Evolutionary conservation across 1,284 basidiomycete species (phyloP), one percentile per base, ranked within the genome.

Genomic region (Ceratobasidium theobromae): DNA sequence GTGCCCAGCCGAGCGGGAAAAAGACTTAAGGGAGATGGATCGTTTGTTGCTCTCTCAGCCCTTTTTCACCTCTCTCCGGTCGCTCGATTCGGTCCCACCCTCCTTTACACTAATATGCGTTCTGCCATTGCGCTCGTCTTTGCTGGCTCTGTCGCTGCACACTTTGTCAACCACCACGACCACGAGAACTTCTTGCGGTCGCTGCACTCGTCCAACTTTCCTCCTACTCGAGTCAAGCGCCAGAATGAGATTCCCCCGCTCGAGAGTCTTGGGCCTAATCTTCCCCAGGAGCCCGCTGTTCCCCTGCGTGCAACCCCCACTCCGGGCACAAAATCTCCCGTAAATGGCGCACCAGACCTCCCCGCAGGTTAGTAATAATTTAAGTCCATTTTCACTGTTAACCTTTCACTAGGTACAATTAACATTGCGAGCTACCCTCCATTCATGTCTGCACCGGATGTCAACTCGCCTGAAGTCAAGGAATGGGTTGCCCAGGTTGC

Each of bases 391-490:
- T 33, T 18, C 16, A 62, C 21, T 23, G 41, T 35, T 48, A 12
- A 45, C 25, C n/a, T 65, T 68, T 35, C 8, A 14, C 51, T 30
- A 55, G 68, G 65, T 23, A 35, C 66, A 6, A 48, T 70, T 25
- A 62, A 51, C 51, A 23, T 66, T 25, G 49, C 68, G n/a, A 65
- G 53, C 60, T 72, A 70, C 57, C 71, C 71, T 16, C 35, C 67
- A 12, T 73, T 80, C 18, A 81, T 82, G 69, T 66, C 72, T 3
- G 68, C 74, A 6, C 80, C 81, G 4, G 77, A 78, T 3, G 75
- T 75, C 60, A 72, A 80, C 74, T 80, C 80, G n/a, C 48, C 74
- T 9, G 71, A 78, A 69, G 79, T 81, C 45, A 73, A 80, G 72
- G 67, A 70, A 58, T 81, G 81, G 80, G 69, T 82, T 38, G 70